Conservation (phyloP, 176 grass and related monocot genomes). For the Poa pratensis region DNA sequence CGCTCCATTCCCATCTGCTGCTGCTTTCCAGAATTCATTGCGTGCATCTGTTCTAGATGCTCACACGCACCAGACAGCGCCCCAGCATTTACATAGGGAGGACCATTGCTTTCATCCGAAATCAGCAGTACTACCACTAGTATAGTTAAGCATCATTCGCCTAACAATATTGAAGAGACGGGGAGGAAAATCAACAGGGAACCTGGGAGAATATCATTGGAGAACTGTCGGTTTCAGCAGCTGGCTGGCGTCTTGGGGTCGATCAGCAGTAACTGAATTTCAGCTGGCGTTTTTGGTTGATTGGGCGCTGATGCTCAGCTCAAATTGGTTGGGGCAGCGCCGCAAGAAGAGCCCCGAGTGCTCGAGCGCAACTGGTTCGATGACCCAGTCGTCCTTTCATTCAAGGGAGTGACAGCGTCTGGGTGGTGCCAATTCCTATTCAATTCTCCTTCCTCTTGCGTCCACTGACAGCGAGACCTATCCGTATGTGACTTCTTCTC, state of each 20-base stretch:
- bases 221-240: background rate
- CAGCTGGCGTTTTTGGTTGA: background rate
- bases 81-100: background rate
- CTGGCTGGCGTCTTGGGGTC: background rate
- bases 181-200: background rate
- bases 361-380: no score
- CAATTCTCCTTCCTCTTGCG: conserved; percentile 13
- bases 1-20: conserved; percentile 6
- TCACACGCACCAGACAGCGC: conserved; percentile 20
- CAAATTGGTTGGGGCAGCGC: background rate
- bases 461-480: background rate
- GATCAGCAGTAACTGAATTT: background rate
- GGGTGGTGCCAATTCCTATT: background rate
- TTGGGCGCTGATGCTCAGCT: background rate
- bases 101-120: conserved; percentile 15
- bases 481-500: background rate
- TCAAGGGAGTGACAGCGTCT: background rate
- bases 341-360: background rate
- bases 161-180: no score
- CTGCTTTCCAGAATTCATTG: conserved; percentile 21
- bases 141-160: background rate
- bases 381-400: background rate
- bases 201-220: background rate
- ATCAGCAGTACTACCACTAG: background rate
- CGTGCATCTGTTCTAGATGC: background rate